Evolutionary conservation across 2,329 filamentous ascomycete genomes (phyloP), one percentile per base, ranked within the genome.

Genomic region (Chaetomium strumarium): DNA sequence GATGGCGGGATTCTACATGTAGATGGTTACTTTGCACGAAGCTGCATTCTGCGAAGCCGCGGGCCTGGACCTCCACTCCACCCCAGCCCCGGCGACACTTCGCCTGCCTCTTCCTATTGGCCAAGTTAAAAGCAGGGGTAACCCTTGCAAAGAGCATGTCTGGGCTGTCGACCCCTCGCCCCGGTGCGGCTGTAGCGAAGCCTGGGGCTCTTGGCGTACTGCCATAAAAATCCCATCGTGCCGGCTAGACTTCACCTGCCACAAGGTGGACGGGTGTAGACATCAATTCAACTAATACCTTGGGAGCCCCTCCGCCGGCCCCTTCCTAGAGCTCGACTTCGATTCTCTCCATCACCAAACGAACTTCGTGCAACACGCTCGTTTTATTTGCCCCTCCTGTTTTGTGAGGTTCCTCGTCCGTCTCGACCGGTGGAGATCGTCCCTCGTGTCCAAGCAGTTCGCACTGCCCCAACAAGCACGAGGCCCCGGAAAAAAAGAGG

Each of bases 401-500:
- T 24, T 31, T 42, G 41, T 39, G 24, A 33, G 41, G 14, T 43
- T 31, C 13, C 34, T 46, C 42, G 20, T 20, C 33, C 36, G 45
- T 9, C 34, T 38, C 45, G 41, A 51, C 51, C 55, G 51, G 51
- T 52, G 51, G 44, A 51, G 54, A 51, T 56, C 54, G 54, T 50
- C 51, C 38, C 31, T 41, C 24, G 33, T 37, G 13, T 24, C 39
- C 16, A 41, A 4, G 19, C 39, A 19, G 16, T 13, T 16, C 42
- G 34, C 34, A 45, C 29, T 2, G 24, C 4, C 30, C 16, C 31
- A 36, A 38, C 31, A 36, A 38, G 36, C 33, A n/a, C 48, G 38
- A 51, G 31, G 47, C 30, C 39, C 30, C 45, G 6, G n/a, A 20
- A 34, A 38, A 16, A 20, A 42, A 20, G 17, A 42, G 13, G 20